Percentiles rank a stretch among this genome's conserved stretches.
These are phyloP conservation scores for Pseudogymnoascus sp. DNA, from an alignment of 2,329 filamentous ascomycete species.

Conservation along the genomic window DNA sequence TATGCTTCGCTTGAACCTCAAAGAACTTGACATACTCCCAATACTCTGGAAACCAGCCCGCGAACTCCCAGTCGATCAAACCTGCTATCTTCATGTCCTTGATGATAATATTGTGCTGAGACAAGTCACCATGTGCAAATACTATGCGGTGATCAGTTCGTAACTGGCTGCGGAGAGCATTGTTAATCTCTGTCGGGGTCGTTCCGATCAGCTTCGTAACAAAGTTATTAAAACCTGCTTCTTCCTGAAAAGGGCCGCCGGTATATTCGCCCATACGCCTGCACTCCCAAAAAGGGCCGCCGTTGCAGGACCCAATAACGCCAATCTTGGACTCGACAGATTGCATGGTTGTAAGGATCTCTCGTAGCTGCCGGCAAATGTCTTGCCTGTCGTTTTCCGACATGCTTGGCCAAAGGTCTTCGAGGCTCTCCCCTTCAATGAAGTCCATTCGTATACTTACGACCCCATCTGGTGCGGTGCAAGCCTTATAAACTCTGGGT, in stretches of 20 bases:
- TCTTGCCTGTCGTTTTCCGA: not conserved
- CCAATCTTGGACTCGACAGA: not conserved
- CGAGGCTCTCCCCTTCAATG: not conserved
- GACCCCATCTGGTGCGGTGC: not conserved
- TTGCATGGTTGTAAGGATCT: not conserved
- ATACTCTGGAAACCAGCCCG: constrained; percentile 15
- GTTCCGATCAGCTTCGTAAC: not conserved
- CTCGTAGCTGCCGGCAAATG: not conserved
- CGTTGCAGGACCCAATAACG: not conserved
- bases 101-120: constrained; percentile 38
- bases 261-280: not conserved
- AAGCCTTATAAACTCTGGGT: not conserved
- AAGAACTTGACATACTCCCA: constrained; percentile 15
- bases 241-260: not conserved
- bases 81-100: constrained; percentile 25
- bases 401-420: not conserved
- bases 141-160: constrained; percentile 28
- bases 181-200: not conserved
- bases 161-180: not conserved
- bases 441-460: not conserved
- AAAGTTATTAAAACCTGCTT: not conserved
- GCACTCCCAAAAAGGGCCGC: not conserved
- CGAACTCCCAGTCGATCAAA: constrained; percentile 16
- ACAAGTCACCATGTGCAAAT: constrained; percentile 46
- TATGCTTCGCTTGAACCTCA: not conserved